These are phyloP conservation scores for Hymenoscyphus infarciens DNA, from an alignment of 2,329 filamentous ascomycete genomes.

Conservation along the genomic window DNA sequence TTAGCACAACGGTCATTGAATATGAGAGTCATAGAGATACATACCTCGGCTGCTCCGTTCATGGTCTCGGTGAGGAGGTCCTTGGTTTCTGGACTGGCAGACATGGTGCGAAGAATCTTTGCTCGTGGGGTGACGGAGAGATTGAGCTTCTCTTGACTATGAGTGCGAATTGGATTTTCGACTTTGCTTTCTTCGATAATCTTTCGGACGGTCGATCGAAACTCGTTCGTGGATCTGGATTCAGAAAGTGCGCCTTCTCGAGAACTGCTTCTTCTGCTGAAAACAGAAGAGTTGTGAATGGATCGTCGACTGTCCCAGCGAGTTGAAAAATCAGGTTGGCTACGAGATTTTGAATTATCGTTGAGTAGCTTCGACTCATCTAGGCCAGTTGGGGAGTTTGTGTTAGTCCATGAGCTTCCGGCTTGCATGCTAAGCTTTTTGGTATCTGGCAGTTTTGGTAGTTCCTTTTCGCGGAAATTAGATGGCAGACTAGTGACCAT, in stretches of 20 bases:
- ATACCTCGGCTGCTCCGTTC: neutral
- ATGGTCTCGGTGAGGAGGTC: neutral
- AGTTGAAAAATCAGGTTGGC: neutral
- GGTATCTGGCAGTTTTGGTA: conserved; percentile 2
- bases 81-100: neutral
- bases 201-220: conserved; percentile 10
- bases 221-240: conserved; percentile 8
- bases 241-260: neutral
- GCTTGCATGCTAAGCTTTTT: conserved; percentile 6
- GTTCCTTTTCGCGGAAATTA: conserved; percentile 1
- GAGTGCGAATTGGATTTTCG: conserved; percentile 4
- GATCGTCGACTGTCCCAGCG: neutral
- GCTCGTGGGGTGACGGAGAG: neutral
- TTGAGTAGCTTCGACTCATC: conserved; percentile 1
- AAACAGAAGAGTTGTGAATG: neutral
- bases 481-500: conserved; percentile 7
- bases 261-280: conserved; percentile 1
- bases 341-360: neutral
- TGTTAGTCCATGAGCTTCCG: neutral
- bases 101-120: conserved; percentile 6
- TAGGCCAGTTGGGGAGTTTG: conserved; percentile 1
- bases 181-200: conserved; percentile 12
- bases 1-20: neutral
- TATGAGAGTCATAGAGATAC: neutral
- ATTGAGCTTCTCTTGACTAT: neutral